Evolutionary conservation across 2,329 filamentous ascomycete genomes (phyloP).

Genomic region (Pyricularia pennisetigena): DNA sequence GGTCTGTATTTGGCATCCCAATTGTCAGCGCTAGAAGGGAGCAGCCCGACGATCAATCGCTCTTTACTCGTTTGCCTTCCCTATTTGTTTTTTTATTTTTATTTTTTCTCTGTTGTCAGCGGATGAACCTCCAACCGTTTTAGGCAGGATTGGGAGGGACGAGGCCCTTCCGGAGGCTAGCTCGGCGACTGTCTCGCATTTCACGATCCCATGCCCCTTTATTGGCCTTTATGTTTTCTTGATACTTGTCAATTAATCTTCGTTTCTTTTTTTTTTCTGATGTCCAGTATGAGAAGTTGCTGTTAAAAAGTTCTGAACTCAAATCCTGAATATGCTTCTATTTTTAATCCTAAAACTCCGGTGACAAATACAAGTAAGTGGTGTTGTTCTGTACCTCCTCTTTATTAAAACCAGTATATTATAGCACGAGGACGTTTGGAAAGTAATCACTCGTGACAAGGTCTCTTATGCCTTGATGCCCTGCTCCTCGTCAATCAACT

Average conservation of each 20-base stretch:
- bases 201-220: neutral
- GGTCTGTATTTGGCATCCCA: too few relatives aligned
- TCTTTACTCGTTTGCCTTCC: neutral
- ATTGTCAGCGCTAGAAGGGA: neutral
- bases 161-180: neutral
- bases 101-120: neutral
- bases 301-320: neutral
- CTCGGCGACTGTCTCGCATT: neutral
- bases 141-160: too few relatives aligned
- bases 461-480: neutral
- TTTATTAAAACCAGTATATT: neutral
- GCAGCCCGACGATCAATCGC: neutral
- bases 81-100: neutral
- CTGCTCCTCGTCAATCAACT: slow-evolving; percentile 16
- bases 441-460: neutral
- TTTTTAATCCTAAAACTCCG: neutral
- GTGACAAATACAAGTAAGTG: neutral
- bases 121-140: neutral
- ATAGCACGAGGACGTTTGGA: neutral
- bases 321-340: neutral
- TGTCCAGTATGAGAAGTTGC: too few relatives aligned
- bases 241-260: neutral
- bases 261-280: too few relatives aligned
- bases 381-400: neutral
- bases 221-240: neutral